Evolutionary conservation across 345 rosid genomes (phyloP), one percentile per base, ranked within the genome.

Genomic region (Isatis tinctoria): DNA sequence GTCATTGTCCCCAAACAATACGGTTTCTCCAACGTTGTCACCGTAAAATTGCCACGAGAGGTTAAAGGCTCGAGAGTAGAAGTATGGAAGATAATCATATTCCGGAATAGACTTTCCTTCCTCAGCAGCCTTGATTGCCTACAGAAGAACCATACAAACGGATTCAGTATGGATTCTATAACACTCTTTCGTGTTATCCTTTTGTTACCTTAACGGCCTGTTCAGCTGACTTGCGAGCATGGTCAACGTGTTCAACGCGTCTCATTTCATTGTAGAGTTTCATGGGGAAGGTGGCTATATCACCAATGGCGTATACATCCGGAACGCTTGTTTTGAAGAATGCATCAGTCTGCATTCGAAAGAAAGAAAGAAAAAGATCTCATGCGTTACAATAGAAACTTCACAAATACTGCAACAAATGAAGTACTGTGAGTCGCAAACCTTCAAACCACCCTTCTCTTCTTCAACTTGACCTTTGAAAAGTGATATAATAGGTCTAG

Each of bases 21-120:
- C 96, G 12, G 68, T 45, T 28, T 79, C 82, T 60, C 82, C 82
- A 28, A 69, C 79, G 18, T 92, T 95, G 86, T 92, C 99, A 36
- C 99, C 99, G 4, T 95, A 95, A 88, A 95, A 95, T 54, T 92
- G 99, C 99, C 98, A 95, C 12, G 99, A 87, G 24, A 95, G 97
- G 69, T 85, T 69, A 70, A 79, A 79, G 13, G 79, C 79, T 52
- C 79, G 60, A 22, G 82, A 79, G 52, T 79, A 74, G 60, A 79
- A 79, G 79, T 69, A 79, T 7, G 82, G 82, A 39, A 79, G 82
- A 51, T 79, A 79, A 18, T 94, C 92, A 27, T 91, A 94, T 27
- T 82, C 98, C 0, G 85, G 84, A 14, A 88, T 53, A 17, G 85
- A 61, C 32, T 78, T 87, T 6, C 90, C 93, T 41, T 83, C 86